phyloP scores from a whole-genome alignment of 257 asterid species.

The Leonotis leonurus region DNA sequence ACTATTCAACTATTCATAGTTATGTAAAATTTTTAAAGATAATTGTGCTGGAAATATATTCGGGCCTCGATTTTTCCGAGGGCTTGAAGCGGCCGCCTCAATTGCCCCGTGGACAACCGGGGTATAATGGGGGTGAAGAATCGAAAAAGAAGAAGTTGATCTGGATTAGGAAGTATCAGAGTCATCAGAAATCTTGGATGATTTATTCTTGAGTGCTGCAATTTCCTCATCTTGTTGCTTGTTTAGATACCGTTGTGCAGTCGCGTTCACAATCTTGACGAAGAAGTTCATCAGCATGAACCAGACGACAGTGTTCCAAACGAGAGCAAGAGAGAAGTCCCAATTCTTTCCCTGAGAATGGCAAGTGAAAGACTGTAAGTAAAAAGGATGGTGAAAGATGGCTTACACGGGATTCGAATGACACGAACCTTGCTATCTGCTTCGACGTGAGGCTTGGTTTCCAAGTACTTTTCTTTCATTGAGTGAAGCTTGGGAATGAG shows the following conservation, averaged over 20 bases:
- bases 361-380: background rate
- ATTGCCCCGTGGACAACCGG: too few species aligned
- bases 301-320: slow-evolving; percentile 74
- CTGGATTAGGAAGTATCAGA: slow-evolving; percentile 31
- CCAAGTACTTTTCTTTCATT: slow-evolving; percentile 73
- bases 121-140: background rate
- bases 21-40: too few species aligned
- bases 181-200: slow-evolving; percentile 28
- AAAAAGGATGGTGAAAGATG: background rate
- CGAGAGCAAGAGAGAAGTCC: slow-evolving; percentile 54
- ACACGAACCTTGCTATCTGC: slow-evolving; percentile 50
- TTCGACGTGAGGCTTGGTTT: slow-evolving; percentile 41
- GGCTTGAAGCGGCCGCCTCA: too few species aligned
- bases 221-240: slow-evolving; percentile 54
- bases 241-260: slow-evolving; percentile 54
- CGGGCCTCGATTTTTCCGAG: too few species aligned
- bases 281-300: slow-evolving; percentile 66
- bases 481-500: slow-evolving; percentile 70
- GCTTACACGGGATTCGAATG: background rate
- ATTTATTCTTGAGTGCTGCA: slow-evolving; percentile 41
- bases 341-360: slow-evolving; percentile 45
- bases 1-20: too few species aligned
- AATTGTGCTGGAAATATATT: too few species aligned
- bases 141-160: slow-evolving; percentile 11
- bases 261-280: slow-evolving; percentile 57